Evolutionary conservation across 2,329 filamentous ascomycete species (phyloP), one percentile per base, ranked within the genome.

Genomic region (Epichloe gansuensis): DNA sequence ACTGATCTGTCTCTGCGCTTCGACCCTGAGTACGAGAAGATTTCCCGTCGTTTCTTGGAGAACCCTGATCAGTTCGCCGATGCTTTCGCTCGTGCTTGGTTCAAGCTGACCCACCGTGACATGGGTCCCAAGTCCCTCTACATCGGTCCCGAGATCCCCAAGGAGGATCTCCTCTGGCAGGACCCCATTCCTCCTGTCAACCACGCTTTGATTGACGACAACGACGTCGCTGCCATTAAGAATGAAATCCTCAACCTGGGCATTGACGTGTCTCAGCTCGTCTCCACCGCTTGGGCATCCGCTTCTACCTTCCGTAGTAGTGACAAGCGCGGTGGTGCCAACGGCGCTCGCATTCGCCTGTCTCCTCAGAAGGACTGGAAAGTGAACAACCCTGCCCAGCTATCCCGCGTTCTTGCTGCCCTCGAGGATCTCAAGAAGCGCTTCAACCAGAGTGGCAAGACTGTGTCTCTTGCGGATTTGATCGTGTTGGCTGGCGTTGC

Each of bases 321-420:
- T 59, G 86, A 91, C 74, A 90, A 90, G 80, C 86, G 86, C 58
- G 86, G 86, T 59, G 86, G 86, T 63, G 86, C 86, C 69, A 91
- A 91, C 62, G 86, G 86, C 61, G 86, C 80, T 13, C 86, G 86
- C 60, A 87, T 91, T 61, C 82, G 84, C 37, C 83, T 91, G 11
- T 73, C 76, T 56, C 86, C 86, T 25, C 82, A 86, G 71, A 81
- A 81, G 61, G 72, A 80, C 67, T 91, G 86, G 86, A 69, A 80
- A 62, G 77, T 82, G 64, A 91, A 91, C 78, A 86, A 88, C 73
- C 85, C 85, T 31, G 61, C 74, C 1, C 78, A 85, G 68, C 72
- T 90, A 42, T 69, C 71, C 52, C 71, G 83, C 66, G 80, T 86
- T 3, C 72, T 90, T 39, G 62, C 64, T 28, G 74, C 77, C 0